These are phyloP conservation scores for Termitomyces sp. DNA, from an alignment of 768 basidiomycete genomes.

Conservation along the genomic window DNA sequence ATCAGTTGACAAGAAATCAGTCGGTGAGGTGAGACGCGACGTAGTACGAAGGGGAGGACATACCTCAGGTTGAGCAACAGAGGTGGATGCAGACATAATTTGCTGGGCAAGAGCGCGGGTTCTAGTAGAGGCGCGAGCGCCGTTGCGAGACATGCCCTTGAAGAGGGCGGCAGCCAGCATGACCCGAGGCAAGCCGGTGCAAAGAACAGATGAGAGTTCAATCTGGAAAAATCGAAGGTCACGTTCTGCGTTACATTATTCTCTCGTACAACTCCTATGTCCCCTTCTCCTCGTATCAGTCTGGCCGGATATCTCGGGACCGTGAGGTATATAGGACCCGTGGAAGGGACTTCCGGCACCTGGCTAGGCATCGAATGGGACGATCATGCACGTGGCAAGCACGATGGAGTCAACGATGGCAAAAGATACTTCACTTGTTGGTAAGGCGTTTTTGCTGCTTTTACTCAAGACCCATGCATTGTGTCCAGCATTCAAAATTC, in stretches of 20 bases:
- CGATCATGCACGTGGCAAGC: slow-evolving; percentile 76
- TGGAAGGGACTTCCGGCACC: slow-evolving; percentile 54
- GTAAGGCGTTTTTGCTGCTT: slow-evolving; percentile 36
- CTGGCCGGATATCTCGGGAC: slow-evolving; percentile 58
- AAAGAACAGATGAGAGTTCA: background rate
- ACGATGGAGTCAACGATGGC: slow-evolving; percentile 78
- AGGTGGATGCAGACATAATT: slow-evolving; percentile 36
- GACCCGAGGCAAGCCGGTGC: slow-evolving; percentile 5
- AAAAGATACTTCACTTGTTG: slow-evolving; percentile 73
- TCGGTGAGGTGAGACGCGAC: slow-evolving; percentile 7
- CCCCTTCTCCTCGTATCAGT: slow-evolving; percentile 43
- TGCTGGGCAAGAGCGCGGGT: slow-evolving; percentile 42
- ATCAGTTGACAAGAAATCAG: slow-evolving; percentile 11
- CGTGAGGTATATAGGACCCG: slow-evolving; percentile 60
- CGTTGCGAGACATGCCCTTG: slow-evolving; percentile 38
- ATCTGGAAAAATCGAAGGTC: slow-evolving; percentile 7
- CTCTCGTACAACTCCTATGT: slow-evolving; percentile 2
- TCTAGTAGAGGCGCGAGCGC: slow-evolving; percentile 31
- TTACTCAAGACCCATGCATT: slow-evolving; percentile 9
- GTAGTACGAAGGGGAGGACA: slow-evolving; percentile 11
- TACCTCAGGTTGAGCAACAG: slow-evolving; percentile 30
- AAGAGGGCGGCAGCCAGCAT: slow-evolving; percentile 20
- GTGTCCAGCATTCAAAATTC: slow-evolving; percentile 46
- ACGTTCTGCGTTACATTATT: slow-evolving; percentile 26
- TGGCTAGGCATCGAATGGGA: slow-evolving; percentile 99